Base-by-base conservation (phyloP, 1,139 yeast species). In the Scheffersomyces parashehatae region DNA sequence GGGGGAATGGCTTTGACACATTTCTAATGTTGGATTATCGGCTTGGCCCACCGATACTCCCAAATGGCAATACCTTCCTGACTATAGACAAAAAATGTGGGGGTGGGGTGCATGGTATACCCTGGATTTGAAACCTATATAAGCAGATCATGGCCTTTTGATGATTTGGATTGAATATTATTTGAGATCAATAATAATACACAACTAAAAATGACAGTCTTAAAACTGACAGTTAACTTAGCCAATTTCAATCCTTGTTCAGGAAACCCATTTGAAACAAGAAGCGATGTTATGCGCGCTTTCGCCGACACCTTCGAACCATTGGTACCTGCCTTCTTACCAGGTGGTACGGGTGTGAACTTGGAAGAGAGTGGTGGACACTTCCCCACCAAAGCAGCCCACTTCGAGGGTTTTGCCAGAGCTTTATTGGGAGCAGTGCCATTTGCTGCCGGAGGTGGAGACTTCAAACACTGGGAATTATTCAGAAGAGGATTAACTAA, bases 371-470 rank as follows among this genome's bases (percentile, higher is more conserved):
- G 35, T 31, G 35, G 35, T 14, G 35, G 35, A 13, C 35, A 31
- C 7, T 31, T 31, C 35, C 35, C 35, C 1, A 31, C 35, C 10
- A 31, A 31, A 28, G 60, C 63, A 5, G 55, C 59, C 11, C 54
- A 53, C 20, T 42, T 62, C 10, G 66, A 62, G 44, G 66, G 66
- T 1, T 61, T 54, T 37, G 53, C 62, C 9, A 45, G 66, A 32
- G 62, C 64, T 4, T 38, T 61, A 35, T 61, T 64, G 64, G 66
- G 65, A 24, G 50, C 59, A 32, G 65, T 59, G 2, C 62, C 66
- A 2, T 54, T 43, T 37, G 57, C 47, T 10, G 42, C 47, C 29
- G 64, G 65, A 6, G 62, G 61, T 3, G 60, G 58, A 5, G 35
- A 55, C 12, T 61, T 59, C 40, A 46, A 50, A 10, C 37, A 47